Evolutionary conservation across 441 rosid genomes (phyloP).

Genomic region (Euphorbia celastroides): DNA sequence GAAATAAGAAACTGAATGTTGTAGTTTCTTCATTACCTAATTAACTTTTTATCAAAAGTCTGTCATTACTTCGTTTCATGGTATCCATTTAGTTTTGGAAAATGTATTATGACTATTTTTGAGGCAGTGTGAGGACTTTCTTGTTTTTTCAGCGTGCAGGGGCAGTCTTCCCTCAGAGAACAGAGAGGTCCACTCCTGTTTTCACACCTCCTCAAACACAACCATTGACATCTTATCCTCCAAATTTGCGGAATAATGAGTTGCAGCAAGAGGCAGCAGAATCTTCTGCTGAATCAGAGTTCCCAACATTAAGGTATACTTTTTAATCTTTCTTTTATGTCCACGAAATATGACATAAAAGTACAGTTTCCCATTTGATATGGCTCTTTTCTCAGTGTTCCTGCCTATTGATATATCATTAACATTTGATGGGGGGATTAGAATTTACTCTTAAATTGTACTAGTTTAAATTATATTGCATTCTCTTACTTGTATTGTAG

Average conservation of each 20-base stretch:
- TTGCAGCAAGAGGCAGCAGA: constrained; percentile 48
- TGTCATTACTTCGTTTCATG: not conserved
- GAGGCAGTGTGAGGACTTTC: constrained; percentile 17
- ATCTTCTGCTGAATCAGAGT: constrained; percentile 76
- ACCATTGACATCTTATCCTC: constrained; percentile 77
- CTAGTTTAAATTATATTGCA: not conserved
- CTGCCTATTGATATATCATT: not conserved
- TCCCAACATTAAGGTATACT: constrained; percentile 74
- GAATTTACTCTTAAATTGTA: not conserved
- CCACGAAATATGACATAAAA: no score
- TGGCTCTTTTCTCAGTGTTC: not conserved
- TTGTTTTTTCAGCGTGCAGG: constrained; percentile 79
- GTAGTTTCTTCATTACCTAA: constrained; percentile 8
- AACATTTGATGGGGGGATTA: not conserved
- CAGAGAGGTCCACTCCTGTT: constrained; percentile 87
- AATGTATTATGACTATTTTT: constrained; percentile 8
- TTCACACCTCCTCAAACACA: constrained; percentile 95
- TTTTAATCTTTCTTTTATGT: not conserved
- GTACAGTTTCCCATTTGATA: not conserved
- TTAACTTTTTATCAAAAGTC: constrained; percentile 5
- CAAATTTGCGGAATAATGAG: constrained; percentile 59
- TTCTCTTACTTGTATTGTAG: not conserved
- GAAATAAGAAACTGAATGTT: not conserved
- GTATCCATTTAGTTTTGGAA: constrained; percentile 5
- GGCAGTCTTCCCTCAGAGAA: constrained; percentile 89